Evolutionary conservation across 371 early-diverging fungal genomes (phyloP), one percentile per base, ranked within the genome.

Genomic region (Mortierella sp.): DNA sequence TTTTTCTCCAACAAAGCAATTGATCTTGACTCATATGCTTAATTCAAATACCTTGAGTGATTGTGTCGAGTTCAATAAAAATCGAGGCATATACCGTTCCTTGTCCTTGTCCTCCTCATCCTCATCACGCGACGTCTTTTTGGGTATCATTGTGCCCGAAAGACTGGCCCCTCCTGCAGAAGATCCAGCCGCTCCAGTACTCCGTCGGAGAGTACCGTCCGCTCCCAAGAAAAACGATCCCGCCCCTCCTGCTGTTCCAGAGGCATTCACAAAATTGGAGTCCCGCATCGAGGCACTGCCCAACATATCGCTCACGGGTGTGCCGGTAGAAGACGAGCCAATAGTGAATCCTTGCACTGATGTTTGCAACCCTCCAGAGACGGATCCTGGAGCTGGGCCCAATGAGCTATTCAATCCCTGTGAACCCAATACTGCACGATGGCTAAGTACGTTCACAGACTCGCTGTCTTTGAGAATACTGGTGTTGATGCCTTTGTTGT

Each of bases 101-200:
- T 66, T 73, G 25, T 79, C 80, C 63, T 79, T 79, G 26, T 79
- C 72, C 3, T 77, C 72, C 11, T 77, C 80, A 21, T 79, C 80
- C 14, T 73, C 73, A 25, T 57, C 65, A 44, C 43, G n/a, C 18
- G 43, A 14, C 19, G 23, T 30, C 53, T 68, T 72, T 21, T 44
- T 53, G 7, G 26, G 9, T 9, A 37, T 37, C 37, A 43, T 46
- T 15, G 53, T 30, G 52, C 37, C 45, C 26, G 25, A 23, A 21
- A 44, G 12, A 16, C 62, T 70, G 50, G 37, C 37, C 9, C 37
- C 37, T 37, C 37, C 37, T 37, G 37, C 9, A 37, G 37, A 37
- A 37, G 37, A 3, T 5, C 37, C 37, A 37, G 37, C 37, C 3
- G 37, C 37, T 37, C 62, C 51, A 26, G 28, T 46, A 57, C 64